Conservation (phyloP, 306 rosid species). For the Nissolia schottii region DNA sequence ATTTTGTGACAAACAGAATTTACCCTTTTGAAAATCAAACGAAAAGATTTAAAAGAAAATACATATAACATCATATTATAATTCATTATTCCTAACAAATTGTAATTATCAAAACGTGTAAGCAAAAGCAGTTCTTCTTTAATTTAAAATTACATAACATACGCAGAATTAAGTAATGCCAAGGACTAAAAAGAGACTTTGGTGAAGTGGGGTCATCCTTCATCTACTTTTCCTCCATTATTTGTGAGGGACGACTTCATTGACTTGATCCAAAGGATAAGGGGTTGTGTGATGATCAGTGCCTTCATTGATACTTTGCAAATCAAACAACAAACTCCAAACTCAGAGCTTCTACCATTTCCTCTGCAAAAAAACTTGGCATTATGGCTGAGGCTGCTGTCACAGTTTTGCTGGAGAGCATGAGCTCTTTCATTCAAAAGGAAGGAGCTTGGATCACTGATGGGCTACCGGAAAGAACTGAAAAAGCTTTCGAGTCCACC, state of each 20-base stretch:
- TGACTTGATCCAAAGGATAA: background rate
- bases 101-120: too few relatives aligned
- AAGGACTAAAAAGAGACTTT: background rate
- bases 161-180: too few relatives aligned
- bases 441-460: background rate
- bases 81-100: too few relatives aligned
- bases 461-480: background rate
- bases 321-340: background rate
- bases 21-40: too few relatives aligned
- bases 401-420: background rate
- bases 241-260: background rate
- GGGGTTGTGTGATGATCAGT: background rate
- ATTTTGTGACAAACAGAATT: too few relatives aligned
- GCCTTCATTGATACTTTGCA: background rate
- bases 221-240: background rate
- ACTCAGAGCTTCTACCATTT: background rate
- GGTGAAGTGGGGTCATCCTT: background rate
- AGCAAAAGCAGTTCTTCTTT: too few relatives aligned
- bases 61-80: too few relatives aligned
- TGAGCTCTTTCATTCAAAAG: background rate
- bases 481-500: background rate
- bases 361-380: background rate
- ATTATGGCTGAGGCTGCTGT: slow-evolving; percentile 5
- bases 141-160: too few relatives aligned
- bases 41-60: too few relatives aligned